Evolutionary conservation across 495 filamentous ascomycete species (phyloP).

Genomic region (Hypoxylon lenormandii): DNA sequence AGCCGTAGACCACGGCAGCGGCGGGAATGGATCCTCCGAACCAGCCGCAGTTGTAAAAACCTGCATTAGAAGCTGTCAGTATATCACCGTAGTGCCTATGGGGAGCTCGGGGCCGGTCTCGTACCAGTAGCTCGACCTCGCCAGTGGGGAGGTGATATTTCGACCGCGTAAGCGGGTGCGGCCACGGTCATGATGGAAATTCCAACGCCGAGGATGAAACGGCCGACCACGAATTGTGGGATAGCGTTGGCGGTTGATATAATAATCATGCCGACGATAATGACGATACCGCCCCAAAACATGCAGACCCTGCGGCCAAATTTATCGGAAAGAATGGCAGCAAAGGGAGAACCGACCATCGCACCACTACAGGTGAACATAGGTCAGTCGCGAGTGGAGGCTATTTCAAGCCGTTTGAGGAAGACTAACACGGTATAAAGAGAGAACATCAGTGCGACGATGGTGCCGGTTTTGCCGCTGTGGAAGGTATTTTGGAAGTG

Average conservation of each 20-base stretch:
- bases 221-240: conserved; percentile 62
- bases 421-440: conserved; percentile 61
- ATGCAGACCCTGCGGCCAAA: conserved; percentile 59
- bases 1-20: conserved; percentile 59
- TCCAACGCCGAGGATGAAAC: conserved; percentile 66
- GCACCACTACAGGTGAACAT: conserved; percentile 52
- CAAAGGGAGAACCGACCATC: conserved; percentile 61
- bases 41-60: conserved; percentile 67
- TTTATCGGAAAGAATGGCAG: conserved; percentile 59
- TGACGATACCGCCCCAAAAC: conserved; percentile 64
- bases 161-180: conserved; percentile 61
- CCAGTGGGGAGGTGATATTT: conserved; percentile 64
- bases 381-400: conserved; percentile 1
- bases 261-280: conserved; percentile 64
- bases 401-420: background rate
- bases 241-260: conserved; percentile 52
- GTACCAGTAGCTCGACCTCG: conserved; percentile 61
- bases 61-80: conserved; percentile 28
- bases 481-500: conserved; percentile 56
- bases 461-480: conserved; percentile 52
- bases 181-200: conserved; percentile 64
- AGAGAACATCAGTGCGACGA: conserved; percentile 60
- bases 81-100: background rate
- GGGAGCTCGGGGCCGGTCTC: background rate
- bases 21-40: conserved; percentile 65